Evolutionary conservation across 345 rosid genomes (phyloP).

Genomic region (Eucalyptus curtisii): DNA sequence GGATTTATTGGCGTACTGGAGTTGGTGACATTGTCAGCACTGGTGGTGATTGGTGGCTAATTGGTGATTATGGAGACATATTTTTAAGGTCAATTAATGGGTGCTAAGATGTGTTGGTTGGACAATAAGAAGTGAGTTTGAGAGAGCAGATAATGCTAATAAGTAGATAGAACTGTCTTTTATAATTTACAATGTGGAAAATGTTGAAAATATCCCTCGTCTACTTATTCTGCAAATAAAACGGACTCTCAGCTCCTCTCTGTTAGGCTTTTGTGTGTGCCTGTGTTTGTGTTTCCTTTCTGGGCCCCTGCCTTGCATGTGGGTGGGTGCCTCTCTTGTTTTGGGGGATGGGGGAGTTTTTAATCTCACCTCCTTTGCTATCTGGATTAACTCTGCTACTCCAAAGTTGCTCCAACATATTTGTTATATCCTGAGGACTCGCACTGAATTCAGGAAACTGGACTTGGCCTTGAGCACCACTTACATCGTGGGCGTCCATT

Average conservation of each 20-base stretch:
- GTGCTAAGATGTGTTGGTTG: neutral
- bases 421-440: neutral
- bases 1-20: neutral
- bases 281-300: neutral
- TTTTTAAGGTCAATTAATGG: neutral
- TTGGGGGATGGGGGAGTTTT: neutral
- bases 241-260: neutral
- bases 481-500: constrained; percentile 96
- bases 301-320: neutral
- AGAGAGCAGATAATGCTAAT: neutral
- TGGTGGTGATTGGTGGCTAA: neutral
- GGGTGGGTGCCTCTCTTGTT: neutral
- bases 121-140: neutral
- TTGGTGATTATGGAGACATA: neutral
- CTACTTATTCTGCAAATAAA: neutral
- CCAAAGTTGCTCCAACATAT: neutral
- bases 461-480: constrained; percentile 80
- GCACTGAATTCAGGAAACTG: constrained; percentile 45
- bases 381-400: neutral
- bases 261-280: neutral
- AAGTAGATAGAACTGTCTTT: neutral
- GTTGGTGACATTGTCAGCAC: neutral
- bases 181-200: neutral
- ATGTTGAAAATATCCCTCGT: neutral
- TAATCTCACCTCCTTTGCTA: neutral